Conservation (phyloP, 371 early-diverging fungal genomes). For the Lichtheimia ramosa region DNA sequence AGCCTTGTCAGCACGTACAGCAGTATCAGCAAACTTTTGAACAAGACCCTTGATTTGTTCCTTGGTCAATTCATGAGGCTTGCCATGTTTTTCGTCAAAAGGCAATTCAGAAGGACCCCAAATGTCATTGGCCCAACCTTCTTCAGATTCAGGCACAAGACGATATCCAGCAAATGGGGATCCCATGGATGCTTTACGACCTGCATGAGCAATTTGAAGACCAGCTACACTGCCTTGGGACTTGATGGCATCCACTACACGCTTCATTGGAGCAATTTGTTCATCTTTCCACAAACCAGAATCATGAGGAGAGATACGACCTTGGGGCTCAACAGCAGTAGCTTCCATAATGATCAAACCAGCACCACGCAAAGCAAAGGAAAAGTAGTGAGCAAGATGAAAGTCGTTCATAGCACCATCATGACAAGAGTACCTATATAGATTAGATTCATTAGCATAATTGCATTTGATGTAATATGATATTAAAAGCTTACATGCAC, state of each 20-base stretch:
- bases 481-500: slow-evolving; percentile 41
- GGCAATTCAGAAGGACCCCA: slow-evolving; percentile 68
- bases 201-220: slow-evolving; percentile 84
- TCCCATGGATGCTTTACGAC: slow-evolving; percentile 72
- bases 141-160: slow-evolving; percentile 43
- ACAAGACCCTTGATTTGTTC: slow-evolving; percentile 65
- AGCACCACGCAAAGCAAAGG: slow-evolving; percentile 73
- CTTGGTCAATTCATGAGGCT: slow-evolving; percentile 63
- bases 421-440: slow-evolving; percentile 14
- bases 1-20: slow-evolving; percentile 69
- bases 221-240: slow-evolving; percentile 61
- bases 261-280: slow-evolving; percentile 63
- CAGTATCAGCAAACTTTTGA: slow-evolving; percentile 70
- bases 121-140: slow-evolving; percentile 81
- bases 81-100: slow-evolving; percentile 39
- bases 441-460: too few relatives aligned
- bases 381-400: slow-evolving; percentile 63
- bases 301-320: slow-evolving; percentile 78
- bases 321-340: slow-evolving; percentile 72
- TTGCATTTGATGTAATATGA: not conserved
- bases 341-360: slow-evolving; percentile 82
- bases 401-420: slow-evolving; percentile 24
- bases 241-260: slow-evolving; percentile 66
- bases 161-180: slow-evolving; percentile 42
- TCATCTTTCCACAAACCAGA: slow-evolving; percentile 80